Evolutionary conservation across 2,329 filamentous ascomycete genomes (phyloP), one percentile per base, ranked within the genome.

Genomic region (Fusarium nelsonii): DNA sequence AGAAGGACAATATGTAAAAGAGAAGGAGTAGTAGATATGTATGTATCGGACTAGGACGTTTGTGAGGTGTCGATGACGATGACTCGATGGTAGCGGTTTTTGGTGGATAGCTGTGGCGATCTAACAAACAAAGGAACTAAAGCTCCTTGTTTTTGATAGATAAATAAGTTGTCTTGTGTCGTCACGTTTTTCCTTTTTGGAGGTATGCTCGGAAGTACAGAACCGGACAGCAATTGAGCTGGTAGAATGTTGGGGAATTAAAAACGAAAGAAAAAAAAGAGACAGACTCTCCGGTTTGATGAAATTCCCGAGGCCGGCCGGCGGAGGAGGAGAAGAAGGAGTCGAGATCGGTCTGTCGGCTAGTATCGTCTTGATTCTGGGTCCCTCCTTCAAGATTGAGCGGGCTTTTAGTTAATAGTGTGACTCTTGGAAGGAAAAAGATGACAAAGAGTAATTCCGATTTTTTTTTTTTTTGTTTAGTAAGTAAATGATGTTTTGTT

Each of bases 21-120:
- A 39, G n/a, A 1, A 43, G 26, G 32, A 52, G 23, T 14, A 15
- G 15, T 28, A 20, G 14, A 14, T 50, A 59, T 11, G 40, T 39
- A 14, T 36, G 26, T 45, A 44, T 46, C 46, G 23, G 37, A 32
- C 12, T 34, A 67, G 50, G 53, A 26, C 34, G 52, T 28, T 56
- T 41, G 39, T 16, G 40, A 49, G 57, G 62, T 45, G 71, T 72
- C 71, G 55, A 73, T 73, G 71, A 73, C 71, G 71, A 72, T 73
- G 71, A 73, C 69, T 73, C 70, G 55, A 48, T 36, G 32, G 45
- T 40, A 49, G 53, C 39, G 43, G 23, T 58, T 53, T 58, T 45
- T 67, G 66, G 63, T 70, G 62, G 66, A 69, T 67, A 69, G 66
- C 48, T 51, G 66, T 58, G 66, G 66, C 65, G 65, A 65, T 68